Conservation (phyloP, 306 rosid genomes). For the Trifolium pratense region DNA sequence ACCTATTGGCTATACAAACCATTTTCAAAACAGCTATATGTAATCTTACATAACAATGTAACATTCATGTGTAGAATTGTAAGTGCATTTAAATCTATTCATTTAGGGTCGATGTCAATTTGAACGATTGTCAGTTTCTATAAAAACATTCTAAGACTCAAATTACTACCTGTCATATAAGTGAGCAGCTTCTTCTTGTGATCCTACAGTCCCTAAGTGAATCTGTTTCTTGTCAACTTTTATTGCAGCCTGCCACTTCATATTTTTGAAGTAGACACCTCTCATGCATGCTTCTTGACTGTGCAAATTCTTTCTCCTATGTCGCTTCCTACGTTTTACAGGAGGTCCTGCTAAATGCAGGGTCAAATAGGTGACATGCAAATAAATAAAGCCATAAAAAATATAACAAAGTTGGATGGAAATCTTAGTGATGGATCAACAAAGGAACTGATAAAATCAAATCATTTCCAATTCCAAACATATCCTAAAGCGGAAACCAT, state of each 20-base stretch:
- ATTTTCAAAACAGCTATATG: no score
- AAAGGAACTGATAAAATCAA: not conserved
- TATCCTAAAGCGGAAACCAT: conserved; percentile 16
- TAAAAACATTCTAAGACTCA: conserved; percentile 9
- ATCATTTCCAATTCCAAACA: not conserved
- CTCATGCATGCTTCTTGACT: conserved; percentile 88
- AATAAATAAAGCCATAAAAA: not conserved
- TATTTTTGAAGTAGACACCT: conserved; percentile 90
- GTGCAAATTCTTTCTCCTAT: conserved; percentile 75
- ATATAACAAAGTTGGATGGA: not conserved
- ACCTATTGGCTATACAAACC: no score
- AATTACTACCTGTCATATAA: conserved; percentile 78
- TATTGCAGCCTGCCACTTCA: conserved; percentile 99
- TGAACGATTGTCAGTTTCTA: no score
- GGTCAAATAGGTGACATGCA: conserved; percentile 9
- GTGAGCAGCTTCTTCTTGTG: conserved; percentile 96
- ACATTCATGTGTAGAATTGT: no score
- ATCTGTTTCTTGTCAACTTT: conserved; percentile 98
- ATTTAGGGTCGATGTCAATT: no score
- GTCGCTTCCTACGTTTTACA: conserved; percentile 84
- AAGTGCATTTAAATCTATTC: no score
- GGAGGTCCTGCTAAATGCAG: conserved; percentile 65
- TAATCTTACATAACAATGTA: no score
- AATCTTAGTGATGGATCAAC: not conserved
- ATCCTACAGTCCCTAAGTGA: conserved; percentile 88